Evolutionary conservation across 495 filamentous ascomycete genomes (phyloP), one percentile per base, ranked within the genome.

Genomic region (Parachaetomium inaequale): DNA sequence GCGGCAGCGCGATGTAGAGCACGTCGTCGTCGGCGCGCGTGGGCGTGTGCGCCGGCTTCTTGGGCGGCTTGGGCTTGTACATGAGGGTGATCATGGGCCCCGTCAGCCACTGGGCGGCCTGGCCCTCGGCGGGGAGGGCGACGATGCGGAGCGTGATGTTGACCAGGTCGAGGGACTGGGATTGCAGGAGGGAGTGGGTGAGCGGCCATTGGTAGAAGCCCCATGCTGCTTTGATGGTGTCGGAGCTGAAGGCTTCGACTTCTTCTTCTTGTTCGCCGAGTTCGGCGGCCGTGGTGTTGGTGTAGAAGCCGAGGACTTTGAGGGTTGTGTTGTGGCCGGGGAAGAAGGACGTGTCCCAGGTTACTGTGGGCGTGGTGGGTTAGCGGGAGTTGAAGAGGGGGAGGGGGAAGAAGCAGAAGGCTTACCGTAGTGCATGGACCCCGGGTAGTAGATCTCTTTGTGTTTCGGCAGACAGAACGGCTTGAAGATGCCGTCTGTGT

Each of bases 271-370:
- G 6, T 46, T 46, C n/a, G 42, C 17, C 28, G 34, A 4, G 61
- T 23, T 19, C 14, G 25, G 38, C n/a, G 40, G 45, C n/a, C 0
- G 25, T 14, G 40, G 50, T 51, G 63, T 46, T 25, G 38, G 45
- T 68, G 66, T 77, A 65, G 65, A 73, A 77, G 57, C 74, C 77
- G 26, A 74, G 63, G 32, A 78, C 49, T 8, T 70, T 66, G 36
- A 29, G 23, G 19, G 70, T 73, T 6, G 69, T 67, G 62, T 76
- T 76, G n/a, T 58, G 65, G n/a, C 45, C 52, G 19, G 61, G 58
- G 68, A 79, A 79, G 68, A 66, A 76, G n/a, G 66, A 52, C 0
- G 78, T 66, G 64, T 81, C 76, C 78, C 78, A 80, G 19, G 73
- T 77, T 28, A 80, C 78, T 81, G 43, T 32, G 7, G 6, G 8